Base-by-base conservation (phyloP, 2,329 filamentous ascomycete genomes). In the Phialocephala subalpina region DNA sequence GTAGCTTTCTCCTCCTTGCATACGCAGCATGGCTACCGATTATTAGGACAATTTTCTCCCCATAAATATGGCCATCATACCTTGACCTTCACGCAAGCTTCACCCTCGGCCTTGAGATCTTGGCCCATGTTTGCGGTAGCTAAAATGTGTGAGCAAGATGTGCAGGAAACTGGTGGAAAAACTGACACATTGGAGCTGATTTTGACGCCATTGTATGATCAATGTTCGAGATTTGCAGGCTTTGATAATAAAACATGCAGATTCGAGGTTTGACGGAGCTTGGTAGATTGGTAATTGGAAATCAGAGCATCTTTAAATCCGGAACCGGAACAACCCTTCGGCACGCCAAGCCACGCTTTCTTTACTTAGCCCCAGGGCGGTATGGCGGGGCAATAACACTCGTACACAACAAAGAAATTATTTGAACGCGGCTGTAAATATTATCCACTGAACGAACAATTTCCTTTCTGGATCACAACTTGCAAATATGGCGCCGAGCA, bases 1-100 rank as follows among this genome's bases (percentile, higher is more conserved):
- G 87, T 87, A 45, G 92, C 85, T 81, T 99, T 99, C 80, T 99
- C 94, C 53, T 96, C 89, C 78, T 94, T 97, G 88, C 96, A 99
- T 35, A 98, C 96, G 78, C 96, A 98, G 87, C 96, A 98, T 52
- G 95, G 95, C 93, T 97, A 75, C 66, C 20, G 20, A 45, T 27
- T 14, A 40, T 36, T 52, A 38, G 18, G 45, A 49, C 14, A 53
- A 40, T 3, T 14, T 25, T 35, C 27, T 22, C 25, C 12, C 33
- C 22, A 45, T 12, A 36, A 20, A 12, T 29, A 40, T 56, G 20
- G n/a, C 8, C 27, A 22, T 56, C 20, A 36, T 69, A 77, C 75
- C 73, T 76, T 77, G 14, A 68, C 64, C 45, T 72, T 69, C 29
- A 61, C 55, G 42, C 72, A 62, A 55, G 70, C 66, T 62, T 73